These are phyloP conservation scores for Aspergillus versicolor DNA, from an alignment of 2,329 filamentous ascomycete genomes.

Conservation along the genomic window DNA sequence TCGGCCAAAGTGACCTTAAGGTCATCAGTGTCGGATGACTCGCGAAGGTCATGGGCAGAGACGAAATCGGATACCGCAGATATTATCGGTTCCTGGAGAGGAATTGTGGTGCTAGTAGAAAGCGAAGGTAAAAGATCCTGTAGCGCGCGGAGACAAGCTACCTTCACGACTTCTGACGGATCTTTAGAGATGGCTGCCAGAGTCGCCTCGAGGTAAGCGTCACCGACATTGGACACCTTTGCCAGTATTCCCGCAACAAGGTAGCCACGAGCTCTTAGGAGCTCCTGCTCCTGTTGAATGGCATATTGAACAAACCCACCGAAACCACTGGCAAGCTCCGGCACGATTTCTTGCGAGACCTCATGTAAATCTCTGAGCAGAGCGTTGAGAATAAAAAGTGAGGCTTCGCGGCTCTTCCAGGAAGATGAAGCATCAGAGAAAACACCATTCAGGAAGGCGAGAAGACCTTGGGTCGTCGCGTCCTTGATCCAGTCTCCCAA, in stretches of 20 bases:
- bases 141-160: constrained; percentile 83
- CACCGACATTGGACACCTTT: constrained; percentile 57
- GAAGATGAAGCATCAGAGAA: constrained; percentile 55
- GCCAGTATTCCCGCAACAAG: constrained; percentile 79
- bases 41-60: constrained; percentile 73
- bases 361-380: constrained; percentile 81
- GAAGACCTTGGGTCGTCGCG: constrained; percentile 73
- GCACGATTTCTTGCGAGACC: constrained; percentile 67
- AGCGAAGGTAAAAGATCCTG: constrained; percentile 65
- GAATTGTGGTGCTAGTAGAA: constrained; percentile 50
- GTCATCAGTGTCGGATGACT: constrained; percentile 86
- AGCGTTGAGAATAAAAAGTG: constrained; percentile 82
- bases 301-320: constrained; percentile 78
- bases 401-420: constrained; percentile 72
- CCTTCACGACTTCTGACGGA: constrained; percentile 82
- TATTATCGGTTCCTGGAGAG: constrained; percentile 62
- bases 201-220: constrained; percentile 56
- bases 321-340: constrained; percentile 69
- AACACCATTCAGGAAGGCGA: constrained; percentile 71
- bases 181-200: constrained; percentile 75
- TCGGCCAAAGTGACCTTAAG: constrained; percentile 87
- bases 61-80: constrained; percentile 69
- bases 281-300: constrained; percentile 67
- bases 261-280: constrained; percentile 83
- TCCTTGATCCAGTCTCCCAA: constrained; percentile 83